phyloP scores from a whole-genome alignment of 176 grass and related monocot genomes.

The Aegilops sharonensis region DNA sequence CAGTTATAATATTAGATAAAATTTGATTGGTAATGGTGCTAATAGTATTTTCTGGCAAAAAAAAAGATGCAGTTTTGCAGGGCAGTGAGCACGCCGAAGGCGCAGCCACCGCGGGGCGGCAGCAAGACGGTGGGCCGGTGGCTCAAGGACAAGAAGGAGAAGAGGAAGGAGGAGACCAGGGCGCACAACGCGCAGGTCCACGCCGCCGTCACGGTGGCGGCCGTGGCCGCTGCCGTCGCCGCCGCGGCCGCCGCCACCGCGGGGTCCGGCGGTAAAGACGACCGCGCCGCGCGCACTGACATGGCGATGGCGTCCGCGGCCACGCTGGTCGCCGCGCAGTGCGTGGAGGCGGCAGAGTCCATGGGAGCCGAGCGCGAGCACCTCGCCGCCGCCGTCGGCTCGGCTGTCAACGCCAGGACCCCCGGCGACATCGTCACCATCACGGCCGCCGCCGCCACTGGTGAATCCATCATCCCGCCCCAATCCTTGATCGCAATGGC shows the following conservation, averaged over 20 bases:
- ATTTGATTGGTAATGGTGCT: not conserved
- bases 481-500: not conserved
- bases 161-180: constrained; percentile 78
- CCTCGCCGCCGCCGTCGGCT: constrained; percentile 64
- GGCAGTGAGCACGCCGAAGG: constrained; percentile 56
- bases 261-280: constrained; percentile 44
- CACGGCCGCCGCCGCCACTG: constrained; percentile 90
- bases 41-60: not conserved
- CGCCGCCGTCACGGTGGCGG: constrained; percentile 73
- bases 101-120: constrained; percentile 50
- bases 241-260: constrained; percentile 72
- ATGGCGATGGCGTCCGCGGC: constrained; percentile 83
- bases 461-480: not conserved
- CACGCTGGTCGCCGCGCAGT: constrained; percentile 93
- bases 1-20: not conserved
- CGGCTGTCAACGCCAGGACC: constrained; percentile 71
- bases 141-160: constrained; percentile 84
- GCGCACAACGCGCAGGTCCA: constrained; percentile 94
- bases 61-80: constrained; percentile 58
- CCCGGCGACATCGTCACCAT: constrained; percentile 77
- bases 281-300: constrained; percentile 64
- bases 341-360: constrained; percentile 77
- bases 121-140: constrained; percentile 94
- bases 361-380: constrained; percentile 83
- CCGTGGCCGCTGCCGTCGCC: constrained; percentile 75